Evolutionary conservation across 768 basidiomycete genomes (phyloP).

Genomic region (Gymnopilus dilepis): DNA sequence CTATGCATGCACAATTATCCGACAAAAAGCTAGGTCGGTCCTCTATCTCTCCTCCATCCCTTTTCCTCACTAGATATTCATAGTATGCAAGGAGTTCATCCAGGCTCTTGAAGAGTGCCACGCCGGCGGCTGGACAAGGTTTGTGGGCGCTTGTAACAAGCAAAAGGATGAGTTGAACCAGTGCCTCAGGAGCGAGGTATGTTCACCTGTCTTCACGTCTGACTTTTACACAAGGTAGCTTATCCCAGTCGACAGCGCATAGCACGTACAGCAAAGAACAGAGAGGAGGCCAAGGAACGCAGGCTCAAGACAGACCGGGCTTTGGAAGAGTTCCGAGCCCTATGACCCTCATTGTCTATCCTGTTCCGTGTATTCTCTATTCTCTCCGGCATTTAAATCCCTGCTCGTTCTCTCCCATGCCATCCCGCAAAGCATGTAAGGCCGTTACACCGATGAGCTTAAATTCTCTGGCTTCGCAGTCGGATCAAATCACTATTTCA

Average conservation of each 20-base stretch:
- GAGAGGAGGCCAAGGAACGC: constrained; percentile 62
- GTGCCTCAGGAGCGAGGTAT: constrained; percentile 76
- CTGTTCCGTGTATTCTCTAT: background rate
- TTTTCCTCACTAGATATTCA: background rate
- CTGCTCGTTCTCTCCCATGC: constrained; percentile 14
- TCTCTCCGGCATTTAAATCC: constrained; percentile 1
- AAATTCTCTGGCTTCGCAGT: background rate
- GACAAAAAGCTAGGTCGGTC: constrained; percentile 63
- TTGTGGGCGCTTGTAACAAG: constrained; percentile 73
- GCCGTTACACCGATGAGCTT: background rate
- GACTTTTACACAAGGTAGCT: constrained; percentile 5
- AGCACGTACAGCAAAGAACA: constrained; percentile 62
- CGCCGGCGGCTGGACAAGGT: constrained; percentile 61
- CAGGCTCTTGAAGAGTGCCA: constrained; percentile 79
- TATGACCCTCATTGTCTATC: constrained; percentile 40
- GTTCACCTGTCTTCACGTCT: constrained; percentile 19
- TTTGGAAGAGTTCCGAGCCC: constrained; percentile 62
- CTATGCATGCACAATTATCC: constrained; percentile 76
- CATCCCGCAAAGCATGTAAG: background rate
- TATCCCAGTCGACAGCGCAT: constrained; percentile 49
- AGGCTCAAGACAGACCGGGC: constrained; percentile 62
- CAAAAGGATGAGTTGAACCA: constrained; percentile 70
- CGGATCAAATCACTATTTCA: constrained; percentile 1
- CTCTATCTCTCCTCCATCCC: constrained; percentile 1
- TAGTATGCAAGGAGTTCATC: constrained; percentile 80